A percentile compares a stretch with the other conserved stretches of the same genome.
Evolutionary conservation across 2,329 filamentous ascomycete genomes (phyloP).

Genomic region (Alternaria arbusti): DNA sequence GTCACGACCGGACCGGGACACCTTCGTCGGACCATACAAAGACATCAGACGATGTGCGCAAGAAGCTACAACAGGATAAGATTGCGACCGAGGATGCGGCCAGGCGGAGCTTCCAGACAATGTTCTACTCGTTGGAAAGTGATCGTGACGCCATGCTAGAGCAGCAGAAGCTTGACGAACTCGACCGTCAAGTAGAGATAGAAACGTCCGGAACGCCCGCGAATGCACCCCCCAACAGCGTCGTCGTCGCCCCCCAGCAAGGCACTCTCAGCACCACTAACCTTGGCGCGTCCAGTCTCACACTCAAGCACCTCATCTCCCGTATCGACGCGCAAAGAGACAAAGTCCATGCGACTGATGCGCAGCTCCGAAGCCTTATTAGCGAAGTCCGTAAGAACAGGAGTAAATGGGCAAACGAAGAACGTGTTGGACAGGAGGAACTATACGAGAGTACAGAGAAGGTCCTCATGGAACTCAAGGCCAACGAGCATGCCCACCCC

Average conservation of each 20-base stretch:
- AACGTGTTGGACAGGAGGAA: constrained; percentile 96
- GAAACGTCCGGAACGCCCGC: constrained; percentile 77
- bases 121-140: constrained; percentile 95
- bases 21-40: constrained; percentile 66
- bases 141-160: constrained; percentile 97
- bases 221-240: constrained; percentile 58
- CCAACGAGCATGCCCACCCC: constrained; percentile 95
- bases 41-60: constrained; percentile 85
- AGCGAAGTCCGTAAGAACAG: constrained; percentile 97
- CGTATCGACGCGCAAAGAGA: constrained; percentile 92
- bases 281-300: constrained; percentile 92
- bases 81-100: constrained; percentile 89
- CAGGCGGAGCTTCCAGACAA: constrained; percentile 86
- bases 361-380: constrained; percentile 89
- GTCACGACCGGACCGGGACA: constrained; percentile 64
- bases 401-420: constrained; percentile 98
- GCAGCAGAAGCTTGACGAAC: constrained; percentile 94
- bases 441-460: constrained; percentile 97
- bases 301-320: constrained; percentile 94
- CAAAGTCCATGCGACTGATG: constrained; percentile 88
- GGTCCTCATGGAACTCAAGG: constrained; percentile 94
- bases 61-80: constrained; percentile 90
- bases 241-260: constrained; percentile 67
- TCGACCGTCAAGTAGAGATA: constrained; percentile 93
- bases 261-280: constrained; percentile 93